Evolutionary conservation across 352 stramenopile species (phyloP), one percentile per base, ranked within the genome.

Genomic region (Phytophthora fragariae): DNA sequence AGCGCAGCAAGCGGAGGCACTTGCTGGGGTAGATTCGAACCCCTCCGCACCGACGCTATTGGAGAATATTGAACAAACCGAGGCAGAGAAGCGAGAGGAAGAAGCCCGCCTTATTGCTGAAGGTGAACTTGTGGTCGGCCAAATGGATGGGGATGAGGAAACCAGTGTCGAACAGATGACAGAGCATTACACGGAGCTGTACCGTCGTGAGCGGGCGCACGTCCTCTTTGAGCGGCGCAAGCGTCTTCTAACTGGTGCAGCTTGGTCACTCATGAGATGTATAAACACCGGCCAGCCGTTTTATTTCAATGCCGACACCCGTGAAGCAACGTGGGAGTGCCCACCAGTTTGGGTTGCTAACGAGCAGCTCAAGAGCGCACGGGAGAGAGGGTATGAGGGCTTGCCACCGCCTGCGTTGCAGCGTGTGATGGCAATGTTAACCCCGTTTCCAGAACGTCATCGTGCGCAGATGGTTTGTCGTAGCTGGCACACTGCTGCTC

Each of bases 241-340:
- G 31, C 85, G 86, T 17, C 76, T 81, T 62, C 52, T 95, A 12
- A 92, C 84, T 2, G 89, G 89, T 14, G 72, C 65, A 27, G 81
- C 84, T 9, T 94, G 89, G 89, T 65, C 82, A 19, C 41, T 90
- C 12, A 79, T 86, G 65, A 88, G 80, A 58, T 95, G 86, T 70
- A 79, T 64, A 15, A 83, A 90, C 47, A 93, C 85, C 39, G 79
- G 78, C n/a, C 80, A 92, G 35, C 83, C 80, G n/a, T 99, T 98
- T 66, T 99, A 95, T 81, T 98, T 94, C 64, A 99, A 99, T 75
- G 70, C 61, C 24, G 93, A 99, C 75, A 98, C 96, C 21, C 93
- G 91, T 8, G 96, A 99, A 87, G 94, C 95, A 31, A 88, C 90
- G 44, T 99, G 94, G 95, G 92, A 98, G 62, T 97, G 90, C 50